Conservation (phyloP, 176 grass and related monocot genomes). For the Carex scoparia region DNA sequence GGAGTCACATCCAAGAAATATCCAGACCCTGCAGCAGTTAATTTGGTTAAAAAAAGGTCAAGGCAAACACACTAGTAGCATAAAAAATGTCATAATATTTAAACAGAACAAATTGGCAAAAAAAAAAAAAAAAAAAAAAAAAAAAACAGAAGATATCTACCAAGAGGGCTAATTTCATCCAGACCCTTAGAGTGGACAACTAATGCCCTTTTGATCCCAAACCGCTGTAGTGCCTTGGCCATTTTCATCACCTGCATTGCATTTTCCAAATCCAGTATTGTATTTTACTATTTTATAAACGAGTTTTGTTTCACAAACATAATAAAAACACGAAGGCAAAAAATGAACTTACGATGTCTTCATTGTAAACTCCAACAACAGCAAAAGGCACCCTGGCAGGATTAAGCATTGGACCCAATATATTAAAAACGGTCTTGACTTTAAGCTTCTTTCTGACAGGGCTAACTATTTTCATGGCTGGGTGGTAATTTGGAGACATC, state of each 20-base stretch:
- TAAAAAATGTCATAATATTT: not conserved
- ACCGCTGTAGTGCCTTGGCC: constrained; percentile 79
- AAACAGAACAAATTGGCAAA: not conserved
- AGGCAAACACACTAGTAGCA: constrained; percentile 23
- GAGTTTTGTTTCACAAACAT: too few species aligned
- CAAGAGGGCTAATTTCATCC: constrained; percentile 97
- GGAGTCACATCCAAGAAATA: constrained; percentile 96
- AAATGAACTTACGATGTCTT: constrained; percentile 68
- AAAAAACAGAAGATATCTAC: constrained; percentile 26
- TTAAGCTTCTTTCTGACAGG: constrained; percentile 86
- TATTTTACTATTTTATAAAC: not conserved
- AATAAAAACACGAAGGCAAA: too few species aligned
- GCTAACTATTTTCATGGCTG: constrained; percentile 93
- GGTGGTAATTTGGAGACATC: constrained; percentile 97
- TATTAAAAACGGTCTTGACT: constrained; percentile 98
- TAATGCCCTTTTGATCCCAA: constrained; percentile 93
- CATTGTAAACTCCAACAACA: constrained; percentile 95
- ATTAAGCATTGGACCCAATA: constrained; percentile 91
- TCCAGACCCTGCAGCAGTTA: constrained; percentile 58
- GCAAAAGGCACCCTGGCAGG: constrained; percentile 80
- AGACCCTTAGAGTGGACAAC: constrained; percentile 94
- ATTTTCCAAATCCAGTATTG: not conserved
- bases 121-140: too few species aligned
- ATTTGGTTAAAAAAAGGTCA: constrained; percentile 18
- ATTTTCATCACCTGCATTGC: constrained; percentile 72